These are phyloP conservation scores for Hypsizygus marmoreus DNA, from an alignment of 768 basidiomycete genomes.

Conservation along the genomic window DNA sequence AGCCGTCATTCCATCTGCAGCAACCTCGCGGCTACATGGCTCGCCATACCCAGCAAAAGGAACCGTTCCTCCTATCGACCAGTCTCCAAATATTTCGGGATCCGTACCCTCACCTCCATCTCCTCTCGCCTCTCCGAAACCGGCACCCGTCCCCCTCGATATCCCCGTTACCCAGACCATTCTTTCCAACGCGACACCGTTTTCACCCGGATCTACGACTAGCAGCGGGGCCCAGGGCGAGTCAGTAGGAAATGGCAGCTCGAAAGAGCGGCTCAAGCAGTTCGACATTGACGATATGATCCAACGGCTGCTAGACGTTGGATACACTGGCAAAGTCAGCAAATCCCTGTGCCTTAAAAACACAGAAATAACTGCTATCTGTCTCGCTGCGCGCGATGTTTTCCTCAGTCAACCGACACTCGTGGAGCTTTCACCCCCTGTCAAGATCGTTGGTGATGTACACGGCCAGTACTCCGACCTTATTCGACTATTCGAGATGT, in stretches of 20 bases:
- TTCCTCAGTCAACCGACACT: slow-evolving; percentile 96
- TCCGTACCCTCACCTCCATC: slow-evolving; percentile 38
- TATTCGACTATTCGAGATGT: slow-evolving; percentile 99
- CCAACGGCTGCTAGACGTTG: slow-evolving; percentile 90
- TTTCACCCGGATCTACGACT: slow-evolving; percentile 53
- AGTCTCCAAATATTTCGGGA: slow-evolving; percentile 37
- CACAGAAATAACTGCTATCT: slow-evolving; percentile 91
- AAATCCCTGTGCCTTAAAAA: slow-evolving; percentile 96
- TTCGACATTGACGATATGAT: slow-evolving; percentile 99
- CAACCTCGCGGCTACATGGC: slow-evolving; percentile 28
- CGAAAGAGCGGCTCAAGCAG: slow-evolving; percentile 63
- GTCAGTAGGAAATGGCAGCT: slow-evolving; percentile 41
- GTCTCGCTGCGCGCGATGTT: slow-evolving; percentile 93
- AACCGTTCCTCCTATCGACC: slow-evolving; percentile 29
- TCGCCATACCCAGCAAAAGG: slow-evolving; percentile 39
- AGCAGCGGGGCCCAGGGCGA: slow-evolving; percentile 43
- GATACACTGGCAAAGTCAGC: slow-evolving; percentile 97
- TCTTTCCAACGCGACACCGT: slow-evolving; percentile 65
- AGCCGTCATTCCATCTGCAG: slow-evolving; percentile 26
- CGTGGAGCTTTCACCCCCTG: slow-evolving; percentile 95
- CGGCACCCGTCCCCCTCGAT: slow-evolving; percentile 61
- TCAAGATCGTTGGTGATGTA: slow-evolving; percentile 99
- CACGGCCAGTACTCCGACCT: slow-evolving; percentile 99
- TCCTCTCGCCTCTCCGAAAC: slow-evolving; percentile 43
- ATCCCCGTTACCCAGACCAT: slow-evolving; percentile 85